These are phyloP conservation scores for Psilocybe mexicana DNA, from an alignment of 1,284 basidiomycete genomes.

Conservation along the genomic window DNA sequence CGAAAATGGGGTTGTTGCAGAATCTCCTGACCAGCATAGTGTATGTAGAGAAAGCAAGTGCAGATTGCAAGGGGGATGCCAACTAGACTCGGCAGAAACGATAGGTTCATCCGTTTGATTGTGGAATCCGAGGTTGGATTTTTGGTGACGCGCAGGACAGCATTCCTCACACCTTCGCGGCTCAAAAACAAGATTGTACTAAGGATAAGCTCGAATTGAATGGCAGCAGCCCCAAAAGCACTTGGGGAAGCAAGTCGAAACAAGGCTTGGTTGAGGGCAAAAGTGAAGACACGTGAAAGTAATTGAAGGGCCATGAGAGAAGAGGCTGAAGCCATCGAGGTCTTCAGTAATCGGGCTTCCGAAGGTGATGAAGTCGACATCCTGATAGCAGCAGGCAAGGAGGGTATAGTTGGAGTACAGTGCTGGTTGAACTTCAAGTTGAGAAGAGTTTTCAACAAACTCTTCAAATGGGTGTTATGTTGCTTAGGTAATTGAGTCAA, in stretches of 20 bases:
- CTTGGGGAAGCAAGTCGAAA: conserved; percentile 84
- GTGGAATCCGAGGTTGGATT: conserved; percentile 15
- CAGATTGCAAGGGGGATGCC: conserved; percentile 55
- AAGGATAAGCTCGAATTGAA: conserved; percentile 58
- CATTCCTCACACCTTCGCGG: conserved; percentile 88
- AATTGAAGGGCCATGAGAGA: conserved; percentile 88
- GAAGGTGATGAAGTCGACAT: conserved; percentile 1
- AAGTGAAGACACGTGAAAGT: conserved; percentile 82
- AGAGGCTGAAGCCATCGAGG: conserved; percentile 65
- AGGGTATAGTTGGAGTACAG: too few relatives aligned
- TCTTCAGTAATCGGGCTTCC: conserved; percentile 12
- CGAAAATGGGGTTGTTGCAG: conserved; percentile 65
- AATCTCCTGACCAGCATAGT: conserved; percentile 50
- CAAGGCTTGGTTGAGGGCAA: conserved; percentile 85
- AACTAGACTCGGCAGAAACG: conserved; percentile 57
- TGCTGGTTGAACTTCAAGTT: background rate
- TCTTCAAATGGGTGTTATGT: background rate
- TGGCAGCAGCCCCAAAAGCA: conserved; percentile 62
- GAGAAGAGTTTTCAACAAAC: background rate
- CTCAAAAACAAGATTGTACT: conserved; percentile 91
- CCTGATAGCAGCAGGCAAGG: background rate
- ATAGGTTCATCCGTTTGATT: conserved; percentile 42
- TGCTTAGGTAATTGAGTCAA: background rate
- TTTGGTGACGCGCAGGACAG: conserved; percentile 54
- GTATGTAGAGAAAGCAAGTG: conserved; percentile 50